Conservation (phyloP, 2,329 filamentous ascomycete species). For the Boeremia exigua region DNA sequence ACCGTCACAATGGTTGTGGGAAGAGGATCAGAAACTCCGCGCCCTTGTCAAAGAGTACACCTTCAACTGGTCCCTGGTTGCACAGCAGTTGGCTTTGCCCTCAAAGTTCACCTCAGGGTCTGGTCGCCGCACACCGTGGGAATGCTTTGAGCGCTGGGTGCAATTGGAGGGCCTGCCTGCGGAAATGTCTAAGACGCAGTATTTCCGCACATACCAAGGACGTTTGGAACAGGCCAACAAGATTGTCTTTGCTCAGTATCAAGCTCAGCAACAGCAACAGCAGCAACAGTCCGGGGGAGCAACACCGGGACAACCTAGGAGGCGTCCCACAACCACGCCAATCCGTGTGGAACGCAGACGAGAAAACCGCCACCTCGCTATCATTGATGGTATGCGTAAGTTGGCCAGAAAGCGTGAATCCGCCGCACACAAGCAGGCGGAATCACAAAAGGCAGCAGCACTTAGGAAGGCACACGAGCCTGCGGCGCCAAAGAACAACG, state of each 20-base stretch:
- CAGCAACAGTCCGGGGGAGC: conserved; percentile 57
- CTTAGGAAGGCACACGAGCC: conserved; percentile 81
- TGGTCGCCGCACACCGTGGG: conserved; percentile 93
- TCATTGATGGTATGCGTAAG: conserved; percentile 95
- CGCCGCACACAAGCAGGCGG: conserved; percentile 83
- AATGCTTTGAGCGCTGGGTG: conserved; percentile 98
- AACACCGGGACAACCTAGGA: conserved; percentile 60
- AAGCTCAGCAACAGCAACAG: conserved; percentile 61
- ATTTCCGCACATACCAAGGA: conserved; percentile 79
- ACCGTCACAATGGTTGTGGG: conserved; percentile 88
- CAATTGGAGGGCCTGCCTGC: conserved; percentile 86
- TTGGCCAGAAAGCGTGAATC: conserved; percentile 93
- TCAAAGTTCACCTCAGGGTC: conserved; percentile 83
- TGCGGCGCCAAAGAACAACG: conserved; percentile 63
- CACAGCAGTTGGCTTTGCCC: conserved; percentile 74
- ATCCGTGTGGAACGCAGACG: conserved; percentile 85
- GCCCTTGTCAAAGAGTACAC: conserved; percentile 87
- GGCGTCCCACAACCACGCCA: conserved; percentile 73
- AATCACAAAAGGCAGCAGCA: conserved; percentile 71
- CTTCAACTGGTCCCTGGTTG: conserved; percentile 97
- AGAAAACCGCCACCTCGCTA: conserved; percentile 82
- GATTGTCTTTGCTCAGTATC: conserved; percentile 63
- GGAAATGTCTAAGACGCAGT: conserved; percentile 94
- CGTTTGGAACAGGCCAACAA: conserved; percentile 68
- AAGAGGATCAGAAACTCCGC: conserved; percentile 90